Evolutionary conservation across 108 stramenopile species (phyloP), one percentile per base, ranked within the genome.

Genomic region (Cylindrotheca fusiformis): DNA sequence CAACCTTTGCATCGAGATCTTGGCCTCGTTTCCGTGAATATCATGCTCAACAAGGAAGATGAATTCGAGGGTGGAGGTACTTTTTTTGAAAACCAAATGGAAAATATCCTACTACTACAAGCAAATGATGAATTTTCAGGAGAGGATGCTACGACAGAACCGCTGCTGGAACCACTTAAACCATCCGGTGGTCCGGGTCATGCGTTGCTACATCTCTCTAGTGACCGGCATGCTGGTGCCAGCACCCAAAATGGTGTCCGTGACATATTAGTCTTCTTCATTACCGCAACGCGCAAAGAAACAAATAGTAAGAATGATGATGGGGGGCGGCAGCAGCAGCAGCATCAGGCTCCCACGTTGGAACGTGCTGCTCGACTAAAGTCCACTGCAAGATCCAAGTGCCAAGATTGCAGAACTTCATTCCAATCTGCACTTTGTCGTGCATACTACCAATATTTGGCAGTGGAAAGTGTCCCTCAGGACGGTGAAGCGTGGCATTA

Each of bases 401-500:
- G 45, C 8, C 0, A 5, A 18, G 19, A 8, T 46, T 32, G 8
- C 6, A 23, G 24, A 29, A 1, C 33, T 33, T 2, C 36, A 25
- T 26, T 61, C 12, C 20, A 18, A 21, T n/a, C 73, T 4, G 56
- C 60, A 19, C 27, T 74, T 19, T 84, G 86, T 55, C 75, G 79
- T 20, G 67, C 81, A 22, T 30, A 52, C 4, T 78, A 84, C 55
- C 75, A 81, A 55, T 61, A 75, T 52, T 67, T 82, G 50, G 83
- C 86, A 0, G 63, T 83, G 46, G 52, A 63, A 48, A 21, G 58
- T 18, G 59, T 68, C 27, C 70, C 71, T 0, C 32, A 48, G 28
- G 86, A 88, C 58, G 86, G 86, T 23, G 86, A 88, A 70, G 86
- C 86, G 3, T 80, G 65, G 55, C 81, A 83, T 29, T 88, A 83